Percentiles rank a stretch among this genome's conserved stretches.
phyloP scores from a whole-genome alignment of 805 yeast genomes.

The Ogataea minuta region DNA sequence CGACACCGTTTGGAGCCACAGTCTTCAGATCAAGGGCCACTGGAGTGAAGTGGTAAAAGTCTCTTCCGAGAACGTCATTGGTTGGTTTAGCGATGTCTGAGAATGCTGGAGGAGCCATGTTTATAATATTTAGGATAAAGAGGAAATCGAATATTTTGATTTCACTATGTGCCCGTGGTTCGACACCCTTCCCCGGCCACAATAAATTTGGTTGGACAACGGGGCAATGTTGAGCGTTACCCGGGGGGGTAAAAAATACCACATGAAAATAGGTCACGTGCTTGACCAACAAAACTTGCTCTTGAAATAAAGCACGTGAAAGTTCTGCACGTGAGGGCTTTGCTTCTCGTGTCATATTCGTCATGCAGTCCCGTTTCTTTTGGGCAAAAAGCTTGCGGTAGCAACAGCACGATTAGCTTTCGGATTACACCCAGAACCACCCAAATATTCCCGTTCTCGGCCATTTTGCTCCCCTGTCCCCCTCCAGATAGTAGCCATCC shows the following conservation, averaged over 20 bases:
- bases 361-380: constrained; percentile 17
- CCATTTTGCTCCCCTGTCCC: too few relatives aligned
- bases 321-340: not conserved
- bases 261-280: constrained; percentile 6
- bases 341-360: not conserved
- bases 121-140: constrained; percentile 10
- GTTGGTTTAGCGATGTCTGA: constrained; percentile 90
- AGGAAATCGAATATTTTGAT: constrained; percentile 5
- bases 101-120: constrained; percentile 85
- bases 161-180: constrained; percentile 4
- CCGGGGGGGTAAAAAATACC: not conserved
- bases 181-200: constrained; percentile 7
- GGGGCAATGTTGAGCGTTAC: not conserved
- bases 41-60: constrained; percentile 89
- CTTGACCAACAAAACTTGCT: not conserved
- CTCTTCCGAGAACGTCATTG: constrained; percentile 85
- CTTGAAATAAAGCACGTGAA: not conserved
- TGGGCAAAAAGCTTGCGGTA: constrained; percentile 1
- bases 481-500: too few relatives aligned
- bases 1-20: constrained; percentile 93
- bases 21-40: constrained; percentile 89
- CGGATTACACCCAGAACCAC: too few relatives aligned
- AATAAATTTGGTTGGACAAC: constrained; percentile 9
- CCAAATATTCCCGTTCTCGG: too few relatives aligned
- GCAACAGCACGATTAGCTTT: too few relatives aligned